These are phyloP conservation scores for Ophiocytium majus DNA, from an alignment of 352 stramenopile species.

Conservation along the genomic window DNA sequence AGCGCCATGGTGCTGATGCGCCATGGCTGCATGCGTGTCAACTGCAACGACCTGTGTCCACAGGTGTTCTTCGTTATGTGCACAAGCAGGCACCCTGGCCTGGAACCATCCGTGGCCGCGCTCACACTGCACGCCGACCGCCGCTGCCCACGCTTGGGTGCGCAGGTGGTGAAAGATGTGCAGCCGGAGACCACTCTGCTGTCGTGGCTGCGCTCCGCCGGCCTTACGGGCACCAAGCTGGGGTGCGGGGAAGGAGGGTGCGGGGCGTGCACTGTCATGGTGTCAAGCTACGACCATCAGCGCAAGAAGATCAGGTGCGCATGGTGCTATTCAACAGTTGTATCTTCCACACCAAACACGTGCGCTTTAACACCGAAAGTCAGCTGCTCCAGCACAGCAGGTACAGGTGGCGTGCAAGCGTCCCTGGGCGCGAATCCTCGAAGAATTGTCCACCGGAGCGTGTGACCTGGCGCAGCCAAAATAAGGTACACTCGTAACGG, in stretches of 20 bases:
- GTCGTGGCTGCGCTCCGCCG: slow-evolving; percentile 67
- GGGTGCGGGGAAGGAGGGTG: slow-evolving; percentile 91
- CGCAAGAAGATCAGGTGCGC: slow-evolving; percentile 55
- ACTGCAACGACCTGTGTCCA: not conserved
- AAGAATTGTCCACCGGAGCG: no score
- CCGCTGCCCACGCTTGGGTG: not conserved
- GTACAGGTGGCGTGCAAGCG: no score
- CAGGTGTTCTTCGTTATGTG: not conserved
- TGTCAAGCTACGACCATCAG: slow-evolving; percentile 59
- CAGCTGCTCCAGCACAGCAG: no score
- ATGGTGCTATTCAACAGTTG: no score
- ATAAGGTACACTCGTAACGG: no score
- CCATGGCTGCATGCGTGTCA: not conserved
- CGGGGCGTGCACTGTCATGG: slow-evolving; percentile 90
- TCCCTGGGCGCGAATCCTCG: no score
- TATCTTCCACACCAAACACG: no score
- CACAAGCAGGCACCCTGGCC: no score
- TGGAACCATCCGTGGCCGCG: no score
- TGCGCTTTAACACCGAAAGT: no score
- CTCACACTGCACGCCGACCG: not conserved
- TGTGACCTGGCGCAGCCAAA: no score
- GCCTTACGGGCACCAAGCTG: slow-evolving; percentile 64
- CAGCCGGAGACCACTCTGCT: slow-evolving; percentile 72
- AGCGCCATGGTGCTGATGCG: not conserved
- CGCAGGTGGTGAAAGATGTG: slow-evolving; percentile 22